phyloP scores from a whole-genome alignment of 2,329 filamentous ascomycete species.

The Paraphaeosphaeria sporulosa region DNA sequence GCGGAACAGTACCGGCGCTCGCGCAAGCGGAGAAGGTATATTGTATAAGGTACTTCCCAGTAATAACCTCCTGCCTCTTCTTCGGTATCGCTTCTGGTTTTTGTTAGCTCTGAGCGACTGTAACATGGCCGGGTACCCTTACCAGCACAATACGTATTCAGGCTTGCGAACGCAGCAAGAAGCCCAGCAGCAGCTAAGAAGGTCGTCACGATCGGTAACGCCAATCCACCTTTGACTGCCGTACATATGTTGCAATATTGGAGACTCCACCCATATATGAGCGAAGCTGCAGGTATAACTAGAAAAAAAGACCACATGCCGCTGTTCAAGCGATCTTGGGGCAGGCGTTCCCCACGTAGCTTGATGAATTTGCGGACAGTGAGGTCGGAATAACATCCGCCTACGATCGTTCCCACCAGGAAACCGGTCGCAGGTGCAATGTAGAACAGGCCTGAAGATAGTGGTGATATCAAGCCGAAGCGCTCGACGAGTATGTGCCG shows the following conservation, averaged over 20 bases:
- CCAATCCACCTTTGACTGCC: conserved; percentile 37
- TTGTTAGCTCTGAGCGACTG: not conserved
- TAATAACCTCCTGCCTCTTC: conserved; percentile 34
- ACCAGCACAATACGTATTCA: conserved; percentile 54
- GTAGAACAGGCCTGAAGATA: conserved; percentile 30
- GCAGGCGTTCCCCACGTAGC: conserved; percentile 24
- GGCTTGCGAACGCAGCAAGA: conserved; percentile 49
- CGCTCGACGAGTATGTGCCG: conserved; percentile 24
- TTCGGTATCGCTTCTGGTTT: conserved; percentile 32
- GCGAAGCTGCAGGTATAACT: conserved; percentile 39
- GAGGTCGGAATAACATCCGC: conserved; percentile 28
- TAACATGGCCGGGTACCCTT: conserved; percentile 8
- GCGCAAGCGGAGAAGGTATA: conserved; percentile 34
- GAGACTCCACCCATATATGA: conserved; percentile 51
- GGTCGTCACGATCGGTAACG: conserved; percentile 43
- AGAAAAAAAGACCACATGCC: conserved; percentile 38
- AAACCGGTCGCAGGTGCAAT: conserved; percentile 29
- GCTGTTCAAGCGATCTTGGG: conserved; percentile 30
- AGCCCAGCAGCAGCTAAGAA: conserved; percentile 48
- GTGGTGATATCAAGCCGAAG: conserved; percentile 26
- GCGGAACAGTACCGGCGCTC: conserved; percentile 33
- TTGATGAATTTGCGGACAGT: conserved; percentile 26
- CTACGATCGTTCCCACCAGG: conserved; percentile 27
- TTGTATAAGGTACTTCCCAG: conserved; percentile 44
- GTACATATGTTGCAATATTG: conserved; percentile 25